Percentiles rank a stretch among this genome's conserved stretches.
These are phyloP conservation scores for Microsporum audouinii DNA, from an alignment of 2,329 filamentous ascomycete species.

Conservation along the genomic window DNA sequence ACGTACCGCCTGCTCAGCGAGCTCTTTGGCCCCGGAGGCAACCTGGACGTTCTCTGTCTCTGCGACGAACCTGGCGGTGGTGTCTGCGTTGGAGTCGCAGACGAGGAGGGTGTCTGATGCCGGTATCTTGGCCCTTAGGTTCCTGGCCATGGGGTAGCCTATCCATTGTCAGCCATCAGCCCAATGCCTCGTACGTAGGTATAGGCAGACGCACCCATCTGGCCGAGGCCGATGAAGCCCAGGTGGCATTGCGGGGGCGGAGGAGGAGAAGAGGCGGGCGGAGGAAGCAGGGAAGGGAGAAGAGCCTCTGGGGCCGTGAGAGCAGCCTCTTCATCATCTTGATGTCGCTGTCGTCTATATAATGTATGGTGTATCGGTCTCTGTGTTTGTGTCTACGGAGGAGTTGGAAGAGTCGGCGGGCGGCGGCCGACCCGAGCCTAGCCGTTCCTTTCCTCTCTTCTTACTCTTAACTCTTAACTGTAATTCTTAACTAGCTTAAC, in stretches of 20 bases:
- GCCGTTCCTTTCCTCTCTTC: neutral
- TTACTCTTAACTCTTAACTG: too few species aligned
- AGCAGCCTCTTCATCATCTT: neutral
- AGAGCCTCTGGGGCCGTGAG: neutral
- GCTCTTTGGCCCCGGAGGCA: constrained; percentile 47
- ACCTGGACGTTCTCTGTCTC: constrained; percentile 45
- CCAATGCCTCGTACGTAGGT: neutral
- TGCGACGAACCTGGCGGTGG: constrained; percentile 45
- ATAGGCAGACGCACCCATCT: constrained; percentile 43
- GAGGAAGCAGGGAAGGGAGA: neutral
- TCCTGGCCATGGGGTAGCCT: constrained; percentile 65
- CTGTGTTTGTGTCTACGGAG: neutral
- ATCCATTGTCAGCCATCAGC: neutral
- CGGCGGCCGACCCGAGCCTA: neutral
- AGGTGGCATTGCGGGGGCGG: constrained; percentile 38
- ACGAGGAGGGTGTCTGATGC: constrained; percentile 51
- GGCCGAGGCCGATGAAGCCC: constrained; percentile 50
- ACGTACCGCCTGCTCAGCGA: constrained; percentile 57
- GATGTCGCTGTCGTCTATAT: neutral
- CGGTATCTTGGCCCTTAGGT: constrained; percentile 55
- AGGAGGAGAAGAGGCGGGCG: constrained; percentile 36
- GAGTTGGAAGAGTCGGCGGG: neutral
- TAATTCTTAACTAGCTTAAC: too few species aligned
- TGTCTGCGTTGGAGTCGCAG: constrained; percentile 52
- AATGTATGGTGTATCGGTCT: neutral